A percentile compares a stretch with the other conserved stretches of the same genome.
phyloP scores from a whole-genome alignment of 495 filamentous ascomycete species.

The Arthonia radiata region DNA sequence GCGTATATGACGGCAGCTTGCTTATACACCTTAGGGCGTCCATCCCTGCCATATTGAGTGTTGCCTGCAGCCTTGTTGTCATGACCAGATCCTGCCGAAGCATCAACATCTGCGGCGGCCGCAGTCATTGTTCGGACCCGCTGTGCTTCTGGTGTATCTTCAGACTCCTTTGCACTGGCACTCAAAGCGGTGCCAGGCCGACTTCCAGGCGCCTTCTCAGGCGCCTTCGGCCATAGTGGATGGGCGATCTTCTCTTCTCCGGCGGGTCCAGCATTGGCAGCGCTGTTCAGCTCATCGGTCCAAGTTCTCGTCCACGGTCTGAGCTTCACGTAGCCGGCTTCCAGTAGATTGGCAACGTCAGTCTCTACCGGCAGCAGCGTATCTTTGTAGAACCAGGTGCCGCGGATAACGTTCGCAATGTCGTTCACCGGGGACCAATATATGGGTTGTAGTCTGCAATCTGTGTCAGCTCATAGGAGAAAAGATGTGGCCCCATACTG shows the following conservation, averaged over 20 bases:
- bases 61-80: constrained; percentile 17
- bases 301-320: constrained; percentile 83
- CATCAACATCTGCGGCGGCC: no score
- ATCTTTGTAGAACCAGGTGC: constrained; percentile 93
- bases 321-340: constrained; percentile 65
- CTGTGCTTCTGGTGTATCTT: no score
- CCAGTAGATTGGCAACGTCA: constrained; percentile 74
- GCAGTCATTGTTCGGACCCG: no score
- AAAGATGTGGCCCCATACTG: neutral
- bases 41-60: constrained; percentile 11
- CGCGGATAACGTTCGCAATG: constrained; percentile 53
- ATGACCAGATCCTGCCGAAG: no score
- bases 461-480: constrained; percentile 1
- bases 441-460: constrained; percentile 58
- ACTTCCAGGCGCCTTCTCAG: constrained; percentile 17
- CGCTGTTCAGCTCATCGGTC: constrained; percentile 76
- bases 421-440: constrained; percentile 97
- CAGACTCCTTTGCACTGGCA: constrained; percentile 15
- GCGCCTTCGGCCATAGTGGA: constrained; percentile 44
- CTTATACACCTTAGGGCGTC: constrained; percentile 21
- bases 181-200: constrained; percentile 11
- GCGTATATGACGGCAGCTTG: constrained; percentile 65
- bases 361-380: constrained; percentile 78
- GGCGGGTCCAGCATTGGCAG: constrained; percentile 66
- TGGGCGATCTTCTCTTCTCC: constrained; percentile 81